Base-by-base conservation (phyloP, 441 rosid genomes). In the Jatropha multifida region DNA sequence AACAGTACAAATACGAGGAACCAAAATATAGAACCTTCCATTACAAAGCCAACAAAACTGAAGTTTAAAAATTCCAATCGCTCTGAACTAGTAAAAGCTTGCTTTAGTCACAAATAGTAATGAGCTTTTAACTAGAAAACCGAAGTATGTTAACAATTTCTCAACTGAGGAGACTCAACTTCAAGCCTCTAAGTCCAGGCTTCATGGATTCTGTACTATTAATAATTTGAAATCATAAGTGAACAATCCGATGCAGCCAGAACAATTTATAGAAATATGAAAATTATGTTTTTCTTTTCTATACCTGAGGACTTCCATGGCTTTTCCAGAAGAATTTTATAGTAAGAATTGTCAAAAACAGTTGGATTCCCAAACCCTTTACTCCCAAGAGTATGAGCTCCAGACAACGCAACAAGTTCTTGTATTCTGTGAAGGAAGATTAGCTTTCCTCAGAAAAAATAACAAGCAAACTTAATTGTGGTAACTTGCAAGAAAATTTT, bases 341-440 rank as follows among this genome's bases (percentile, higher is more conserved):
- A 94, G 89, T 94, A 92, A 15, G 93, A 86, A 79, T 92, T 92
- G 85, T 92, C 97, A 64, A 94, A 92, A 74, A 77, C 78, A 71
- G 67, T 74, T 2, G 97, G 97, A 78, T 79, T 91, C 68, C 97
- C 94, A 81, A 92, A 94, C 64, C 98, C 96, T 86, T 94, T 94
- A 71, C 93, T 80, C 37, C 98, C 98, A 18, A 92, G 77, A 59
- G 97, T 91, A 86, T 94, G 97, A 68, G 97, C 97, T 49, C 98
- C 98, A 74, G 92, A 91, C 52, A 92, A 84, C 11, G 91, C 96
- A 66, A 94, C 94, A 49, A 91, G 90, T 74, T 92, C 97, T 42
- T 82, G 93, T 42, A 90, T 87, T 73, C 97, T 92, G 90, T 51
- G 54, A 75, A 69, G 41, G 38, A 69, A 72, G 65, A 72, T 55